These are phyloP conservation scores for Lecanicillium sp. DNA, from an alignment of 2,329 filamentous ascomycete species.

Conservation along the genomic window DNA sequence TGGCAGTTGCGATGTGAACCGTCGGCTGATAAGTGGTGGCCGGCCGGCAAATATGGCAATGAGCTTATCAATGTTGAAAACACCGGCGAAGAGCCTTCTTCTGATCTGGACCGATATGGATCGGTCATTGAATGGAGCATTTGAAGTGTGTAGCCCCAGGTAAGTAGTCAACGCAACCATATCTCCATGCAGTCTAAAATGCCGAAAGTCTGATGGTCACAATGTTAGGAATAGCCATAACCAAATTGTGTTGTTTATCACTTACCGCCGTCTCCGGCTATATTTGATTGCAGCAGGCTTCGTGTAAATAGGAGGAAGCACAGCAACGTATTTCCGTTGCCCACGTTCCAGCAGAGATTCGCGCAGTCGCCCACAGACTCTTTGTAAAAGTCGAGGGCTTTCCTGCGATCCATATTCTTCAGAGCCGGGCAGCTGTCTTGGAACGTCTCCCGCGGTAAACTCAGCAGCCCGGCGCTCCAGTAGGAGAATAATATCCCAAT, in stretches of 20 bases:
- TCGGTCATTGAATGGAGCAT: neutral
- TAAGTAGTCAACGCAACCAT: constrained; percentile 13
- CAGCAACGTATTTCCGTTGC: constrained; percentile 26
- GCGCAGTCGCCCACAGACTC: constrained; percentile 17
- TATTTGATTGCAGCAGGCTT: constrained; percentile 26
- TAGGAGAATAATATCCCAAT: constrained; percentile 29
- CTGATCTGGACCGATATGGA: constrained; percentile 15
- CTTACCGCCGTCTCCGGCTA: constrained; percentile 31
- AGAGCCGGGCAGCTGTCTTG: constrained; percentile 3
- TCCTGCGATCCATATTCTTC: constrained; percentile 7
- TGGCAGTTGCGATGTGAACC: constrained; percentile 32
- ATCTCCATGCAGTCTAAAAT: constrained; percentile 15
- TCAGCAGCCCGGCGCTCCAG: constrained; percentile 15
- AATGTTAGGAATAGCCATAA: neutral
- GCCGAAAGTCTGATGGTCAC: constrained; percentile 5
- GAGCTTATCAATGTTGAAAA: constrained; percentile 31
- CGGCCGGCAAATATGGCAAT: constrained; percentile 36
- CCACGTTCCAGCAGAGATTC: constrained; percentile 25
- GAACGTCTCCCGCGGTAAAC: constrained; percentile 5
- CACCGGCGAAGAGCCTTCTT: constrained; percentile 24
- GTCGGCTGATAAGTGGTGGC: constrained; percentile 31
- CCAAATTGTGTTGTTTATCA: neutral
- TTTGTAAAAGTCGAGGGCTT: constrained; percentile 17
- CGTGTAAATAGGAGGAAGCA: constrained; percentile 27
- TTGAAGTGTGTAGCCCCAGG: constrained; percentile 14